A percentile compares a stretch with the other conserved stretches of the same genome.
These are phyloP conservation scores for Colletotrichum graminicola DNA, from an alignment of 2,329 filamentous ascomycete species.

Conservation along the genomic window DNA sequence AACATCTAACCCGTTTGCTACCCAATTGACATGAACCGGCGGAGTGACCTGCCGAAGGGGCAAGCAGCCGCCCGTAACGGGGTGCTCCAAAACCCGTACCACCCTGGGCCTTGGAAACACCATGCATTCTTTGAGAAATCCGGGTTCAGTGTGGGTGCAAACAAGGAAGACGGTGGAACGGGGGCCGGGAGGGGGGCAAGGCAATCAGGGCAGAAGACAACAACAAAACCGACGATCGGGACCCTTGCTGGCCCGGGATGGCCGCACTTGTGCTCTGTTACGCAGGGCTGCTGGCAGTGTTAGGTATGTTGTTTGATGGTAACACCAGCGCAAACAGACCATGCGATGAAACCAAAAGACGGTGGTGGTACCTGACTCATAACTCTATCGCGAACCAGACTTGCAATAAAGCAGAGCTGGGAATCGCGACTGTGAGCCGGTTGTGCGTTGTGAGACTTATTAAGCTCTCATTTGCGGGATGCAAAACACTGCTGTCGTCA, in stretches of 20 bases:
- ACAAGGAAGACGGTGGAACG: constrained; percentile 39
- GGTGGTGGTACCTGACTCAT: constrained; percentile 27
- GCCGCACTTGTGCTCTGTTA: constrained; percentile 14
- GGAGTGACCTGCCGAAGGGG: constrained; percentile 5
- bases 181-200: neutral
- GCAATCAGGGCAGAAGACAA: constrained; percentile 35
- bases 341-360: constrained; percentile 31
- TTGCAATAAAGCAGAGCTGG: constrained; percentile 11
- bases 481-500: constrained; percentile 40
- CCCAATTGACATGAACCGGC: constrained; percentile 24
- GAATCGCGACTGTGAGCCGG: neutral
- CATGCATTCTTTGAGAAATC: constrained; percentile 27
- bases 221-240: constrained; percentile 22
- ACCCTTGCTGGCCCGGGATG: constrained; percentile 17
- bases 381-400: constrained; percentile 7
- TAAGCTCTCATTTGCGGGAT: constrained; percentile 15
- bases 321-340: constrained; percentile 30
- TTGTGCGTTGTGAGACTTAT: constrained; percentile 23
- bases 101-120: constrained; percentile 36
- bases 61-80: constrained; percentile 27
- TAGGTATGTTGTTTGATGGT: constrained; percentile 3
- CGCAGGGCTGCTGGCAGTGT: constrained; percentile 10
- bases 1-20: constrained; percentile 14
- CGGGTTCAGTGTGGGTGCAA: constrained; percentile 32
- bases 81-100: constrained; percentile 24